A percentile compares a stretch with the other conserved stretches of the same genome.
These are phyloP conservation scores for Saprolegnia diclina DNA, from an alignment of 352 stramenopile genomes.

Conservation along the genomic window DNA sequence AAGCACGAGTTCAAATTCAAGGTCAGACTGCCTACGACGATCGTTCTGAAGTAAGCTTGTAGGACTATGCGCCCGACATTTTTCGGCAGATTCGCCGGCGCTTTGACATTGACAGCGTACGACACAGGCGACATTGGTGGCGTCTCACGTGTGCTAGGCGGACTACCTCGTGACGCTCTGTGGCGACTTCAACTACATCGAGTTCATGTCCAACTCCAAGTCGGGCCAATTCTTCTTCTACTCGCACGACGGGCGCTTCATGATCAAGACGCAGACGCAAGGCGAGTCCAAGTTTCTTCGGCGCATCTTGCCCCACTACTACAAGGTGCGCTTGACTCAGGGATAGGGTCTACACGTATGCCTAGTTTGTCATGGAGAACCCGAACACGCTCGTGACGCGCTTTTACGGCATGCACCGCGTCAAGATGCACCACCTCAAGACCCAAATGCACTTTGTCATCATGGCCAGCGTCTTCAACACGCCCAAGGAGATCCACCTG, in stretches of 20 bases:
- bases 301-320: slow-evolving; percentile 96
- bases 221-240: slow-evolving; percentile 99
- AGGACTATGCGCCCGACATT: slow-evolving; percentile 89
- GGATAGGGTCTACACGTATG: neutral
- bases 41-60: slow-evolving; percentile 41
- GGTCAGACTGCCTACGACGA: neutral
- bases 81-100: slow-evolving; percentile 74
- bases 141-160: slow-evolving; percentile 37
- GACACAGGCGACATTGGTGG: too few species aligned
- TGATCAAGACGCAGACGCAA: slow-evolving; percentile 99
- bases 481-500: slow-evolving; percentile 86
- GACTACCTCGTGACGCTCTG: slow-evolving; percentile 91
- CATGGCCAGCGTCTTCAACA: slow-evolving; percentile 97
- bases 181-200: slow-evolving; percentile 95
- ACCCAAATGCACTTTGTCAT: slow-evolving; percentile 93
- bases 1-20: slow-evolving; percentile 86
- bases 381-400: slow-evolving; percentile 96
- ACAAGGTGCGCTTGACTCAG: slow-evolving; percentile 47
- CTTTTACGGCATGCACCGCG: slow-evolving; percentile 97
- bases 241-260: slow-evolving; percentile 94
- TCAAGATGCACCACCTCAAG: slow-evolving; percentile 95
- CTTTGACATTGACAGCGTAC: slow-evolving; percentile 55
- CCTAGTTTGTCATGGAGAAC: slow-evolving; percentile 91
- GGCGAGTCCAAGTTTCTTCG: slow-evolving; percentile 98
- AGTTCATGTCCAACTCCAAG: slow-evolving; percentile 99